A percentile compares a stretch with the other conserved stretches of the same genome.
Conservation (phyloP, 139 green algal genomes). For the Desmodesmus armatus region DNA sequence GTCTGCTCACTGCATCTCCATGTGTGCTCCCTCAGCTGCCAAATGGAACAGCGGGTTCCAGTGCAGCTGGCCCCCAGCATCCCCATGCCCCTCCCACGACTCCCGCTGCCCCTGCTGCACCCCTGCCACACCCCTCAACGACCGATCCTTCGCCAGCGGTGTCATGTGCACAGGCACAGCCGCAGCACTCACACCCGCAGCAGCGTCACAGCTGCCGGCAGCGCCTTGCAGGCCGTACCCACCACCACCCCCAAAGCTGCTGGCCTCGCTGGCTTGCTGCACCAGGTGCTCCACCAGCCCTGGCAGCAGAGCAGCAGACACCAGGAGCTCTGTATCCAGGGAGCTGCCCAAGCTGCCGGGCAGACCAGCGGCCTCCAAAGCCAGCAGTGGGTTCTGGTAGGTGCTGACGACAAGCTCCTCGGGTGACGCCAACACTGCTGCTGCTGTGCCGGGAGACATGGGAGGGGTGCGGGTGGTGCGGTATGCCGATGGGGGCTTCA, state of each 20-base stretch:
- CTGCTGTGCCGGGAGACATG: too few relatives aligned
- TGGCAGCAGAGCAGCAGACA: background rate
- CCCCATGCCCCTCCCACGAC: background rate
- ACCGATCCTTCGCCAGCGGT: background rate
- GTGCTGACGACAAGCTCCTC: background rate
- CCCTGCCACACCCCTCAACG: background rate
- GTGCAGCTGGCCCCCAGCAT: conserved; percentile 14
- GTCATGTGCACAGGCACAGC: conserved; percentile 16
- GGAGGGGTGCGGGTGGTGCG: too few relatives aligned
- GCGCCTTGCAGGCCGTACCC: too few relatives aligned
- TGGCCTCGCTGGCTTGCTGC: too few relatives aligned
- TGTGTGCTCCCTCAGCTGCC: too few relatives aligned
- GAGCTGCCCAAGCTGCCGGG: too few relatives aligned
- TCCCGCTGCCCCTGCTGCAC: background rate
- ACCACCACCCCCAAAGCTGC: background rate
- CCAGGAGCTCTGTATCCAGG: background rate
- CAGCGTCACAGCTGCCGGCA: background rate
- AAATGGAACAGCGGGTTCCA: conserved; percentile 34
- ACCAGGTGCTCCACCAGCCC: background rate
- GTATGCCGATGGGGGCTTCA: too few relatives aligned
- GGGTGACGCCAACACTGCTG: background rate
- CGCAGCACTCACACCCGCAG: background rate
- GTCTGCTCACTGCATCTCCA: too few relatives aligned
- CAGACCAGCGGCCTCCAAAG: conserved; percentile 2
- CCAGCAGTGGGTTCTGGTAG: conserved; percentile 25